phyloP scores from a whole-genome alignment of 495 filamentous ascomycete genomes.

The Glonium stellatum region DNA sequence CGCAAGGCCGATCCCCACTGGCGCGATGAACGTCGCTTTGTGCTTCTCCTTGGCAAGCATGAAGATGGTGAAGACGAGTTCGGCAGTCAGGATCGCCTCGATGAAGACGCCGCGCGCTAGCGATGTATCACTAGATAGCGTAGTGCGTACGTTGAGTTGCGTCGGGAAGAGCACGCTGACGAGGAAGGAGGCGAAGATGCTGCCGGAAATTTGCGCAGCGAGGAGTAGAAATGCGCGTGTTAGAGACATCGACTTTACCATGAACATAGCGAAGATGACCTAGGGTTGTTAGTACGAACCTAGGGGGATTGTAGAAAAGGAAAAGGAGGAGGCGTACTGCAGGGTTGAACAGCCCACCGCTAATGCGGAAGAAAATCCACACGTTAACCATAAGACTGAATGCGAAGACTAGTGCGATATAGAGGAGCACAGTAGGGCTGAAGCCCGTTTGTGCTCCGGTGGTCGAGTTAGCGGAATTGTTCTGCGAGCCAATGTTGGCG shows the following conservation, averaged over 20 bases:
- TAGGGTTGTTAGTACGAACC: conserved; percentile 28
- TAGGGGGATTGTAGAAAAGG: conserved; percentile 5
- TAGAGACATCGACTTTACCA: conserved; percentile 50
- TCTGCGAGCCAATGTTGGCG: conserved; percentile 42
- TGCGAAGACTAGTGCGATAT: conserved; percentile 67
- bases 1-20: conserved; percentile 66
- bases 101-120: conserved; percentile 66
- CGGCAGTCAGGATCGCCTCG: conserved; percentile 71
- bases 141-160: conserved; percentile 52
- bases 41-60: conserved; percentile 82
- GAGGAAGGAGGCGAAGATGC: conserved; percentile 55
- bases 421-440: conserved; percentile 46
- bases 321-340: conserved; percentile 43
- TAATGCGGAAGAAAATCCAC: conserved; percentile 79
- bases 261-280: conserved; percentile 52
- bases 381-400: conserved; percentile 72
- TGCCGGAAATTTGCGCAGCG: conserved; percentile 50
- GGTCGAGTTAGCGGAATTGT: too few relatives aligned
- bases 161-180: conserved; percentile 58
- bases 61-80: conserved; percentile 72
- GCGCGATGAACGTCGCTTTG: conserved; percentile 69
- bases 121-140: conserved; percentile 49
- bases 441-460: conserved; percentile 5
- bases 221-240: conserved; percentile 48
- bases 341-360: conserved; percentile 77